Evolutionary conservation across 768 basidiomycete genomes (phyloP), one percentile per base, ranked within the genome.

Genomic region (Phylloporus sp.): DNA sequence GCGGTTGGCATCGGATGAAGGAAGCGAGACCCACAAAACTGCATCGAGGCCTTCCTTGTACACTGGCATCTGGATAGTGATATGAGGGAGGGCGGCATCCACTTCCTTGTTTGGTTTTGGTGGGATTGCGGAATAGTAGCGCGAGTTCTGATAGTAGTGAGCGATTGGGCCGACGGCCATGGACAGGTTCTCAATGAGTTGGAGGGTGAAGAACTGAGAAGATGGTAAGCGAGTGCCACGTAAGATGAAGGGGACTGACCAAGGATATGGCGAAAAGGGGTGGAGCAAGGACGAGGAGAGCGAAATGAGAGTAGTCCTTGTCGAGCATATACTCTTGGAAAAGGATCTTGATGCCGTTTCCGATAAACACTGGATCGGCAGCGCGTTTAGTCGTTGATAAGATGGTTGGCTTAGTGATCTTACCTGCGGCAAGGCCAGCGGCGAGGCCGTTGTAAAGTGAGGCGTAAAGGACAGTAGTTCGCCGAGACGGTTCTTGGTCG

Each of bases 311-410:
- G 57, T 60, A 55, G 60, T 50, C 72, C 69, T 63, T 53, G 36
- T 81, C 81, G 39, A 80, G 71, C 46, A 69, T 46, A 52, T 69
- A 78, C 57, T 81, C 78, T 18, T 69, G 60, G 9, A 92, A 50
- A 29, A 92, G 60, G 5, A 75, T 78, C 51, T 78, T 80, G 56
- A 84, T 36, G 38, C 80, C 81, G 55, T 79, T 82, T 0, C 81
- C 80, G 11, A 84, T 71, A 57, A 86, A 86, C 28, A 82, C 79
- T 55, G 76, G 65, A 29, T 9, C 2, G 5, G 14, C n/a, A 20
- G 42, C 49, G 46, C 11, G 36, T 42, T 52, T 44, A 37, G 33
- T 54, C 6, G 38, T 21, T 18, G 6, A 26, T 26, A 3, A 9
- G 22, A 9, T 0, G 15, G 37, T 36, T 14, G 4, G 0, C 5